Evolutionary conservation across 2,329 filamentous ascomycete genomes (phyloP).

Genomic region (Penicillium nordicum): DNA sequence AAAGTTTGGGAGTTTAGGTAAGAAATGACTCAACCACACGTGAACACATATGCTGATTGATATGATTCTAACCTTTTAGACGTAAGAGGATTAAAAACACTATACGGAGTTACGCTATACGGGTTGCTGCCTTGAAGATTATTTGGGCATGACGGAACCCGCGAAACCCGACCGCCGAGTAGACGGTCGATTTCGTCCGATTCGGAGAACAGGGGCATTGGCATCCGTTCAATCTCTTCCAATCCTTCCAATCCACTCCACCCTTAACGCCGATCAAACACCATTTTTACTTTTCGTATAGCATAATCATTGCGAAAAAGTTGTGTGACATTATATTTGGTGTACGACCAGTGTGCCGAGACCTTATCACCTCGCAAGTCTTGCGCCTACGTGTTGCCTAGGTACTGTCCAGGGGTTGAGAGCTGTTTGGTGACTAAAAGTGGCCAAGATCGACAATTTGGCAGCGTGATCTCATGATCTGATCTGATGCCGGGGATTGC

Average conservation of each 20-base stretch:
- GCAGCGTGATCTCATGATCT: background rate
- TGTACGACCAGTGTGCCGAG: background rate
- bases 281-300: background rate
- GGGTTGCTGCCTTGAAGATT: constrained; percentile 3
- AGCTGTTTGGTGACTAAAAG: background rate
- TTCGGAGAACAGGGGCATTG: background rate
- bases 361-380: background rate
- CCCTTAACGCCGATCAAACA: background rate
- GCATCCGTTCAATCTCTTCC: background rate
- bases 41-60: background rate
- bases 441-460: constrained; percentile 9
- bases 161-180: constrained; percentile 21
- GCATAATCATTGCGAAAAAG: background rate
- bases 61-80: background rate
- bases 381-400: background rate
- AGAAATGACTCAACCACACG: constrained; percentile 8
- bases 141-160: constrained; percentile 18
- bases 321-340: background rate
- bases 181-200: constrained; percentile 11
- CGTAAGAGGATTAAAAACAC: background rate
- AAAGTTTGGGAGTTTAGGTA: background rate
- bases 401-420: background rate
- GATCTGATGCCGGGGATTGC: background rate
- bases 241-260: background rate
- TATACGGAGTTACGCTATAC: background rate